phyloP scores from a whole-genome alignment of 495 filamentous ascomycete species.

The Talaromyces proteolyticus region DNA sequence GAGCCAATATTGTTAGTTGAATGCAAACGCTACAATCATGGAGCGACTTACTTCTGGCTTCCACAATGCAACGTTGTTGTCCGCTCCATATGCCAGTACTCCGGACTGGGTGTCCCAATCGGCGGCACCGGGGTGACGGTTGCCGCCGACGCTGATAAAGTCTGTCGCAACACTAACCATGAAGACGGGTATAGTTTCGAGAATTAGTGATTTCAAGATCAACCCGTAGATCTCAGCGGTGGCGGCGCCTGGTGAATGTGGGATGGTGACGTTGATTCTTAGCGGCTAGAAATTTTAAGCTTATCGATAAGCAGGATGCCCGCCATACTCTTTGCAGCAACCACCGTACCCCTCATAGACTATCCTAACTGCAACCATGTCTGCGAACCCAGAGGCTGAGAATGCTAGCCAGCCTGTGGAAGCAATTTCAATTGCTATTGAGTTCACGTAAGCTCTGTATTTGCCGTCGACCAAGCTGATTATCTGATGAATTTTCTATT shows the following conservation, averaged over 20 bases:
- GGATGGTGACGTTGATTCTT: neutral
- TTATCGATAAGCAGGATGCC: slow-evolving; percentile 44
- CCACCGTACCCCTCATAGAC: too few relatives aligned
- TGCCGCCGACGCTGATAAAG: slow-evolving; percentile 82
- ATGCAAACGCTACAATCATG: neutral
- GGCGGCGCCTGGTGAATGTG: neutral
- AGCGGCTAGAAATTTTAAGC: slow-evolving; percentile 18
- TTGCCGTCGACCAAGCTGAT: too few relatives aligned
- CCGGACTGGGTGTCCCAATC: slow-evolving; percentile 76
- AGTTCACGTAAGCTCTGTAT: slow-evolving; percentile 82
- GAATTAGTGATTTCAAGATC: neutral
- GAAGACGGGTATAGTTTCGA: slow-evolving; percentile 1
- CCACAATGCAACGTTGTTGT: slow-evolving; percentile 86
- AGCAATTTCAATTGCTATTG: slow-evolving; percentile 53
- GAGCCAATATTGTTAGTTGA: neutral
- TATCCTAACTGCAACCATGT: too few relatives aligned
- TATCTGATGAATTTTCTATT: slow-evolving; percentile 11
- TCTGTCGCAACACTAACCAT: slow-evolving; percentile 44
- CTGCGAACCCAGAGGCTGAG: neutral
- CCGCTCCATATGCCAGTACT: slow-evolving; percentile 82
- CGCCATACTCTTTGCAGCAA: too few relatives aligned
- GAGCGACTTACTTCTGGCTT: slow-evolving; percentile 60
- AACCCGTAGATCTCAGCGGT: neutral
- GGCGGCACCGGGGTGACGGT: slow-evolving; percentile 80
- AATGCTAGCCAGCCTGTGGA: neutral